Evolutionary conservation across 2,329 filamentous ascomycete genomes (phyloP).

Genomic region (Dothiorella sarmentorum): DNA sequence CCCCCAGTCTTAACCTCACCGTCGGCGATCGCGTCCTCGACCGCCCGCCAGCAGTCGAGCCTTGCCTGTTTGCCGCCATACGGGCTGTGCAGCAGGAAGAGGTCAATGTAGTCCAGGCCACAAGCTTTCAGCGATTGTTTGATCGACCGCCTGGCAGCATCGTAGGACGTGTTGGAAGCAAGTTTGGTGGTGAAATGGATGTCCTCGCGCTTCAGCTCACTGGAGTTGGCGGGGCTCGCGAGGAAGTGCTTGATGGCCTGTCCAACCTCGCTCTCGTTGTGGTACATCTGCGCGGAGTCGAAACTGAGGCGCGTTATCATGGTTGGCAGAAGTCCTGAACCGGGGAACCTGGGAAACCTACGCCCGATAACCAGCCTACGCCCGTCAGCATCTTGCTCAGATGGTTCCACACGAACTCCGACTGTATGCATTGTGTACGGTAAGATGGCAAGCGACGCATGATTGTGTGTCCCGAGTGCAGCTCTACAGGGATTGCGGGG

Average conservation of each 20-base stretch:
- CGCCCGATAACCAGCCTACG: conserved; percentile 46
- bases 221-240: conserved; percentile 43
- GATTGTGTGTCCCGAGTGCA: no score
- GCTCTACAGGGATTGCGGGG: background rate
- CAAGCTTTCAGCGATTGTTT: conserved; percentile 61
- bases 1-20: conserved; percentile 70
- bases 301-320: conserved; percentile 36
- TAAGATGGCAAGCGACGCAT: no score
- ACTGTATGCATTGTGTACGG: background rate
- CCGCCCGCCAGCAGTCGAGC: conserved; percentile 69
- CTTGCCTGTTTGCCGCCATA: conserved; percentile 68
- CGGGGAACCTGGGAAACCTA: conserved; percentile 24
- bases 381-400: conserved; percentile 24
- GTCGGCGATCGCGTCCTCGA: conserved; percentile 70
- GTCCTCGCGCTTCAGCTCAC: conserved; percentile 60
- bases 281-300: conserved; percentile 62
- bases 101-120: conserved; percentile 70
- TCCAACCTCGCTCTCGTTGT: conserved; percentile 70
- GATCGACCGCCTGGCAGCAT: conserved; percentile 65
- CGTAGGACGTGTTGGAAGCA: conserved; percentile 63
- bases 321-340: background rate
- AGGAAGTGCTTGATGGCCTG: conserved; percentile 61
- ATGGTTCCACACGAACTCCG: background rate
- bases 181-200: conserved; percentile 81
- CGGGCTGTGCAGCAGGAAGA: conserved; percentile 76